Evolutionary conservation across 805 yeast genomes (phyloP).

Genomic region (Wickerhamomyces tratensis): DNA sequence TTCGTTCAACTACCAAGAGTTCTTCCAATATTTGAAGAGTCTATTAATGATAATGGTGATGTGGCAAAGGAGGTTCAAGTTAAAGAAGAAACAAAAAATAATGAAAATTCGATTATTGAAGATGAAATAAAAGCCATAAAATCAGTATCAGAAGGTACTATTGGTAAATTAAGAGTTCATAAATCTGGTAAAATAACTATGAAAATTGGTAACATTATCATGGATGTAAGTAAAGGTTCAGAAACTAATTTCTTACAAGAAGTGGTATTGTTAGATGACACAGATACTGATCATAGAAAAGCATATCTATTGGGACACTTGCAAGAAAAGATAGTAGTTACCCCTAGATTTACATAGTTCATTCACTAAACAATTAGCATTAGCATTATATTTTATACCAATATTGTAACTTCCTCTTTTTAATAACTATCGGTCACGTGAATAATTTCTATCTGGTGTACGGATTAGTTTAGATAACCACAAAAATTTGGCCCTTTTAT

Average conservation of each 20-base stretch:
- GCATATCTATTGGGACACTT: slow-evolving; percentile 46
- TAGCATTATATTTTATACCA: no score
- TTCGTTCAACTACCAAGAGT: slow-evolving; percentile 29
- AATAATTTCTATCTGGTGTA: no score
- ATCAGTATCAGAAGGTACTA: slow-evolving; percentile 36
- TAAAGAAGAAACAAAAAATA: slow-evolving; percentile 4
- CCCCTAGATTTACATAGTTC: slow-evolving; percentile 32
- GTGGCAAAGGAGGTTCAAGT: slow-evolving; percentile 8
- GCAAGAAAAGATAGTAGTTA: slow-evolving; percentile 44
- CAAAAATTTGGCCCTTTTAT: no score
- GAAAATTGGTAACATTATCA: slow-evolving; percentile 56
- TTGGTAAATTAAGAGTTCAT: slow-evolving; percentile 71
- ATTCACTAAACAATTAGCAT: no score
- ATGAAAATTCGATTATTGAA: neutral
- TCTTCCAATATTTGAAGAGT: slow-evolving; percentile 23
- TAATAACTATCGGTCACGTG: no score
- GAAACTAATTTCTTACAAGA: slow-evolving; percentile 66
- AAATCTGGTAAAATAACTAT: slow-evolving; percentile 76
- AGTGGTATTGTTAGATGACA: slow-evolving; percentile 43
- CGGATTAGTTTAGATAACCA: no score
- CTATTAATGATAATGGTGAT: slow-evolving; percentile 6
- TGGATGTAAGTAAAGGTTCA: slow-evolving; percentile 68
- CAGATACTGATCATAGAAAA: slow-evolving; percentile 24
- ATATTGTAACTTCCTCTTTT: no score
- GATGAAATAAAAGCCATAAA: slow-evolving; percentile 7